Conservation (phyloP, 768 basidiomycete species). For the Kwoniella bestiolae region DNA sequence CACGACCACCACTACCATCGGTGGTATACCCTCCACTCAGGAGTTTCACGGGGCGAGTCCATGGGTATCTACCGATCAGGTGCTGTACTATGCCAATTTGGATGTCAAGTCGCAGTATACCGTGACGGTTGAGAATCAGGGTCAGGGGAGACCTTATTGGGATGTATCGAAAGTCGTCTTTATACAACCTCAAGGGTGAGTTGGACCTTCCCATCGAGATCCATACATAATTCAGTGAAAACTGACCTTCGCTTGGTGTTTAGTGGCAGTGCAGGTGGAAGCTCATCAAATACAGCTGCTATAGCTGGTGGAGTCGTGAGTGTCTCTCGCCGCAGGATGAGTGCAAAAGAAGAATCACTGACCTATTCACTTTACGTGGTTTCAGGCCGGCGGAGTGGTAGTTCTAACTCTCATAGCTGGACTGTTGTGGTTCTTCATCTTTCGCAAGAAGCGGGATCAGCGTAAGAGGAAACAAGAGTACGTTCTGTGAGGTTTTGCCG, state of each 20-base stretch:
- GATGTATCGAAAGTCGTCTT: constrained; percentile 16
- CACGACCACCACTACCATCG: constrained; percentile 4
- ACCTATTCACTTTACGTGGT: not conserved
- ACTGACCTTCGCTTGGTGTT: not conserved
- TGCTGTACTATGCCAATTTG: constrained; percentile 22
- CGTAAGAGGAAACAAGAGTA: constrained; percentile 10
- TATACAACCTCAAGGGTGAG: constrained; percentile 19
- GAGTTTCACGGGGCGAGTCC: constrained; percentile 1
- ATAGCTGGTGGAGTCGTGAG: constrained; percentile 17
- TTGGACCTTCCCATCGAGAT: not conserved
- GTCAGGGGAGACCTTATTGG: not conserved
- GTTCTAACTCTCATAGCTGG: not conserved
- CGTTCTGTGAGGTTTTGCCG: not conserved
- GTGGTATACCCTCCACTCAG: constrained; percentile 4
- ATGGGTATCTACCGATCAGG: constrained; percentile 15
- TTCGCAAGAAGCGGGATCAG: not conserved
- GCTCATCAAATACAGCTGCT: constrained; percentile 11
- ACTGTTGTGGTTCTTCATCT: constrained; percentile 14
- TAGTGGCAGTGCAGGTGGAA: not conserved
- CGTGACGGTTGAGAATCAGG: constrained; percentile 15
- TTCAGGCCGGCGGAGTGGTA: constrained; percentile 15
- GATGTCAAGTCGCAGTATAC: constrained; percentile 13
- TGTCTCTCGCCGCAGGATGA: not conserved
- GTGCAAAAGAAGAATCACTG: not conserved
- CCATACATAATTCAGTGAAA: no score